Base-by-base conservation (phyloP, 2,329 filamentous ascomycete genomes). In the Aaosphaeria arxii region DNA sequence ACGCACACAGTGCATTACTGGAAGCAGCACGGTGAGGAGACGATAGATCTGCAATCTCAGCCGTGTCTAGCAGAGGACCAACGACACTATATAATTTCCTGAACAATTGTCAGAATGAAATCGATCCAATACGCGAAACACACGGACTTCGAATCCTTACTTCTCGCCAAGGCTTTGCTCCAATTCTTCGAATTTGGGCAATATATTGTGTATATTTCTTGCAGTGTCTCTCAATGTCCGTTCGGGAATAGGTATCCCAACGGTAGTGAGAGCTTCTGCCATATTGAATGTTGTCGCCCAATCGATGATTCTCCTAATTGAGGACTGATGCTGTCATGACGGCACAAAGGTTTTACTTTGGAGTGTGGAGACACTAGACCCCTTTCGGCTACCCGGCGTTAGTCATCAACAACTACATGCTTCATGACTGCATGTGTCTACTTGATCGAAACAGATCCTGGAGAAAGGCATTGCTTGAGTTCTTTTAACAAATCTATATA, bases 1-100 rank as follows among this genome's bases (percentile, higher is more conserved):
- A 57, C 5, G 71, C 69, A 52, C 74, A 77, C 7, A 77, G 49
- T 4, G 74, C 63, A 55, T 77, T 77, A 54, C 71, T 76, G 36
- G 75, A 74, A 40, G 73, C 73, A 5, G 75, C 74, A 44, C 73
- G 65, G 54, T 77, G 74, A 11, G 67, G 61, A 33, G 63, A 58
- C 9, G 57, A 54, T 7, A 71, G 47, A 11, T 71, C 61, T 13
- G 58, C 48, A 4, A 63, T 42, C 42, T 65, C 61, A 11, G 68
- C 64, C 6, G 67, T 70, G n/a, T 63, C 60, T 30, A 71, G 42
- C 2, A 70, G 46, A 7, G 64, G 61, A 30, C 50, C 53, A 33
- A 70, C 40, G 13, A 69, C 41, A 13, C 46, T 49, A 39, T 63
- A 57, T 6, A 71, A 54, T 31, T 61, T 49, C 48, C 67, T 70